These are phyloP conservation scores for Uronychia setigera DNA, from an alignment of 73 alveolate genomes.

Conservation along the genomic window DNA sequence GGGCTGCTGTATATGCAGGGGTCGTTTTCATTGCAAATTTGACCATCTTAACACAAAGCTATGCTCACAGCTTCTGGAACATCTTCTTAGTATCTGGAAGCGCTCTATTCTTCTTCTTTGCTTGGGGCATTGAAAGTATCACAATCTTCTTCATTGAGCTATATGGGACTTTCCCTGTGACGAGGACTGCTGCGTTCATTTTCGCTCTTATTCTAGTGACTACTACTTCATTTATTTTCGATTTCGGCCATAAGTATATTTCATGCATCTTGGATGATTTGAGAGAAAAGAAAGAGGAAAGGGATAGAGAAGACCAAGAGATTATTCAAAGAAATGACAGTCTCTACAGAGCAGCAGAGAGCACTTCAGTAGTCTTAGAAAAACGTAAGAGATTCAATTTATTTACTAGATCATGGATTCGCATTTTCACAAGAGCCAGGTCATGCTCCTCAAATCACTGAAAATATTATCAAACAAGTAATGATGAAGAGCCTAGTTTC, in stretches of 20 bases:
- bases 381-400: background rate
- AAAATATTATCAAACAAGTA: background rate
- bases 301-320: background rate
- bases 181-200: background rate
- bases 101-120: constrained; percentile 32
- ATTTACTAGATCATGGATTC: constrained; percentile 54
- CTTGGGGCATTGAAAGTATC: background rate
- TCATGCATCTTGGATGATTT: background rate
- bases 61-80: constrained; percentile 63
- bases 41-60: constrained; percentile 70
- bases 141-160: background rate
- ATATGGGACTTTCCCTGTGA: constrained; percentile 2
- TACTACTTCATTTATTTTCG: background rate
- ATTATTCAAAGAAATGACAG: background rate
- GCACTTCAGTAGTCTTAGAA: background rate
- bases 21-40: constrained; percentile 72
- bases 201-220: background rate
- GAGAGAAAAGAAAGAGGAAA: background rate
- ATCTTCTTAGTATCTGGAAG: constrained; percentile 18
- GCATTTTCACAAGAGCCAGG: constrained; percentile 77
- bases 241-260: constrained; percentile 10
- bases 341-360: background rate
- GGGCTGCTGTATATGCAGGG: constrained; percentile 67
- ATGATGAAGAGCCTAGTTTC: background rate
- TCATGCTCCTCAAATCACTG: constrained; percentile 66